A percentile compares a stretch with the other conserved stretches of the same genome.
Evolutionary conservation across 2,329 filamentous ascomycete genomes (phyloP).

Genomic region (Xylaria sp.): DNA sequence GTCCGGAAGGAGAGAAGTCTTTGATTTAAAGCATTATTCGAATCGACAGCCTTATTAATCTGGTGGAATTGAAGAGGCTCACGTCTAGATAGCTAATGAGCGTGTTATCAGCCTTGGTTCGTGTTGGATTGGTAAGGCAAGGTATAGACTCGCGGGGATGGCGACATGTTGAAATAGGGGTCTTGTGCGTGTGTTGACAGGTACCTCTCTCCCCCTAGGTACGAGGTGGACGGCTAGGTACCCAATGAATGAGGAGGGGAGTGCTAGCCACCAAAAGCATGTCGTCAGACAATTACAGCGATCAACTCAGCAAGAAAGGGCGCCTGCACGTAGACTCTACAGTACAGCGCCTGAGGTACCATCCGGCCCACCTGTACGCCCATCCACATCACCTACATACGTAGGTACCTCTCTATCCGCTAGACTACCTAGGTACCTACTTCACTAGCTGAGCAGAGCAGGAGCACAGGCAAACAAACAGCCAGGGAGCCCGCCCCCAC

Average conservation of each 20-base stretch:
- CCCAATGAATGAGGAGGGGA: background rate
- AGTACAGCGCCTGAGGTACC: no score
- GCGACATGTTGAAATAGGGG: constrained; percentile 18
- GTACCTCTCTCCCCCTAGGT: no score
- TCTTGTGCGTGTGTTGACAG: no score
- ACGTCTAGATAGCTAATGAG: no score
- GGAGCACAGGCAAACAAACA: background rate
- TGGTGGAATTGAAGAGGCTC: no score
- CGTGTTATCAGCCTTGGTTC: background rate
- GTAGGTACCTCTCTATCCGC: background rate
- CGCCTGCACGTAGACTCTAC: background rate
- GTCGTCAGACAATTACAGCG: background rate
- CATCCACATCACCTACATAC: background rate
- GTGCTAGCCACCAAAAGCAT: background rate
- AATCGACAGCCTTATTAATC: no score
- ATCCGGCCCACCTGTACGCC: background rate
- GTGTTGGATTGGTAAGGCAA: constrained; percentile 1
- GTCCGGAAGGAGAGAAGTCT: no score
- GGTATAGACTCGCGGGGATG: background rate
- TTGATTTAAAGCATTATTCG: no score
- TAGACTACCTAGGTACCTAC: background rate
- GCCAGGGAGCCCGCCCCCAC: constrained; percentile 17
- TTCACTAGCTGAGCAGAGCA: constrained; percentile 1
- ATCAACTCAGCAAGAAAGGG: background rate
- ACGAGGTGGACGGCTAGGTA: background rate